Base-by-base conservation (phyloP, 1,139 yeast genomes). In the Yamadazyma friedrichii region DNA sequence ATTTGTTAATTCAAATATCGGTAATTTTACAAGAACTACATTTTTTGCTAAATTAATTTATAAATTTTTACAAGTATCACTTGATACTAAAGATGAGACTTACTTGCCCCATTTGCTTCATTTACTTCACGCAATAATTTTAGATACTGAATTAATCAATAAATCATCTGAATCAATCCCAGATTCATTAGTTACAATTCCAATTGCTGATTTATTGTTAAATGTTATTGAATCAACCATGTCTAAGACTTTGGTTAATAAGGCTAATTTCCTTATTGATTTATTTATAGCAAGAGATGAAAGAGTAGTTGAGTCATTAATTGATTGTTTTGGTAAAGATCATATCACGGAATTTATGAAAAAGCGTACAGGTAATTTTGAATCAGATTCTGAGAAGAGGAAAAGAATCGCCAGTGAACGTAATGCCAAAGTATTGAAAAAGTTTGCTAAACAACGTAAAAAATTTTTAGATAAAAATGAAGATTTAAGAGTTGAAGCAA, bases 31-130 rank as follows among this genome's bases (percentile, higher is more conserved):
- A 9, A 78, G 76, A 52, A 70, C 82, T 0, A 58, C 56, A 4
- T 65, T 63, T 3, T 81, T 84, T 58, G 80, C 79, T 1, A 80
- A 80, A 49, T 59, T 83, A 35, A 45, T 83, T 9, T 79, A 77
- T 50, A 82, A 81, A 51, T 59, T 80, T 15, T 59, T 84, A 12
- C 78, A 76, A 42, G 68, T 70, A 30, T 70, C 85, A 0, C 62
- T 81, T 26, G 71, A 70, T 38, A 54, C 65, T 1, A 71, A 73
- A n/a, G 76, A 76, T 41, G 80, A 78, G 37, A 64, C 78, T 0
- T 82, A 65, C 51, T 59, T 83, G 35, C 76, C 80, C 11, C 81
- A 78, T 38, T 55, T 82, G n/a, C 67, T 85, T 34, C 93, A 84
- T 52, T 67, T 84, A 42, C 48, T 84, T 2, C 88, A 84, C 62